Percentiles rank a stretch among this genome's conserved stretches.
phyloP scores from a whole-genome alignment of 2,329 filamentous ascomycete species.

The Colletotrichum tofieldiae region DNA sequence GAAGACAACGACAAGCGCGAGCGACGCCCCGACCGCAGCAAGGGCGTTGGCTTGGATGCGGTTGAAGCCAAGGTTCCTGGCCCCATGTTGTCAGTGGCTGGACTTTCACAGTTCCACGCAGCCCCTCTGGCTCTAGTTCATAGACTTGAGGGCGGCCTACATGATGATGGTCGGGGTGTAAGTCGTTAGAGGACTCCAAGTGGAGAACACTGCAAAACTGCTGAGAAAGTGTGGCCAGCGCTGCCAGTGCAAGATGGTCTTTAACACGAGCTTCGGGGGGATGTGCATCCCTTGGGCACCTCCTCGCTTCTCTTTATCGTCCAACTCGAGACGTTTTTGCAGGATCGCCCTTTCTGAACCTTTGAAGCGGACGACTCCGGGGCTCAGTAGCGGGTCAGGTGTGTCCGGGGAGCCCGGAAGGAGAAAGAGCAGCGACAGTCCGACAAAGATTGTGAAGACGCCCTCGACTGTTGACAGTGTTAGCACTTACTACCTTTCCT shows the following conservation, averaged over 20 bases:
- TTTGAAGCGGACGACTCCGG: conserved; percentile 56
- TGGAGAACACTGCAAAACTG: conserved; percentile 66
- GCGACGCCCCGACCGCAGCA: conserved; percentile 58
- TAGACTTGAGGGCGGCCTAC: conserved; percentile 44
- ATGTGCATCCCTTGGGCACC: conserved; percentile 56
- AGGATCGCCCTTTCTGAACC: conserved; percentile 52
- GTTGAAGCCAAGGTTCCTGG: conserved; percentile 60
- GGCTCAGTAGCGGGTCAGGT: conserved; percentile 56
- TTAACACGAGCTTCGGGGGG: conserved; percentile 56
- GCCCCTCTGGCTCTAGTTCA: too few species aligned
- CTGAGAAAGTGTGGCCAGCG: conserved; percentile 66
- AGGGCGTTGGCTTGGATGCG: conserved; percentile 64
- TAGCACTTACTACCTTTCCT: not conserved
- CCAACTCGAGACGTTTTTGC: conserved; percentile 52
- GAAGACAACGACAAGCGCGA: conserved; percentile 64
- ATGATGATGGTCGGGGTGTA: conserved; percentile 65
- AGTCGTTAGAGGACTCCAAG: conserved; percentile 66
- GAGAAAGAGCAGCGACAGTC: conserved; percentile 56
- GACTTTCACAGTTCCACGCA: not conserved
- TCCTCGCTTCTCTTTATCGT: conserved; percentile 51
- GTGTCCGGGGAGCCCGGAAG: conserved; percentile 60
- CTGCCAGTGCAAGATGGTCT: conserved; percentile 60
- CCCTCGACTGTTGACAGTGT: conserved; percentile 57
- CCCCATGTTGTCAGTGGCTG: not conserved
- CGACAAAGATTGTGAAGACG: conserved; percentile 59